These are phyloP conservation scores for Protomyces inouyei DNA, from an alignment of 1,139 yeast species.

Conservation along the genomic window DNA sequence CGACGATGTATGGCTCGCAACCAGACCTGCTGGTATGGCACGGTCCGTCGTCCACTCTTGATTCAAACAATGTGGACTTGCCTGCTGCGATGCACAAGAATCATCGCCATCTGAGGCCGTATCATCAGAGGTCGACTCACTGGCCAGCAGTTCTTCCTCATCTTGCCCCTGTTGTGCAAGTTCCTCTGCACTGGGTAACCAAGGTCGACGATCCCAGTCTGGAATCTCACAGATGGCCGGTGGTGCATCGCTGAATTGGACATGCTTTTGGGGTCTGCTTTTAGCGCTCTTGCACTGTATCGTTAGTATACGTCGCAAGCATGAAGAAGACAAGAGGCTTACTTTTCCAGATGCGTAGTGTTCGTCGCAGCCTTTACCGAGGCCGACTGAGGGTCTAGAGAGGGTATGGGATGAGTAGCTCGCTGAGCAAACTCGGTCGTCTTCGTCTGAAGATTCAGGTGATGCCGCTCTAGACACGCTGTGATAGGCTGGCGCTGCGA, in stretches of 20 bases:
- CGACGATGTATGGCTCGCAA: neutral
- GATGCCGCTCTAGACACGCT: conserved; percentile 10
- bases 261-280: neutral
- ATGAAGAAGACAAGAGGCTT: neutral
- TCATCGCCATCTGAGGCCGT: neutral
- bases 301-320: neutral
- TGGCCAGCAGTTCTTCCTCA: neutral
- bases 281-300: neutral
- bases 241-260: conserved; percentile 19
- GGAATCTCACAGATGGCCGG: conserved; percentile 19
- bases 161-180: neutral
- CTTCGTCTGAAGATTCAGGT: conserved; percentile 12
- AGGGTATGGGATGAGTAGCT: neutral
- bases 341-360: neutral
- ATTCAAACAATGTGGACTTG: neutral
- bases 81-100: neutral
- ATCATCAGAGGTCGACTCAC: neutral
- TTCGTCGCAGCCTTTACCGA: neutral
- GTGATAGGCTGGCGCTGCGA: conserved; percentile 24
- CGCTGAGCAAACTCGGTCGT: neutral
- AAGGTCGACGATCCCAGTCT: conserved; percentile 23
- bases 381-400: neutral
- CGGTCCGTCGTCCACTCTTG: neutral
- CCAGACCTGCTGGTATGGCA: neutral
- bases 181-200: conserved; percentile 16